Evolutionary conservation across 2,329 filamentous ascomycete species (phyloP).

Genomic region (Teratosphaeria nubilosa): DNA sequence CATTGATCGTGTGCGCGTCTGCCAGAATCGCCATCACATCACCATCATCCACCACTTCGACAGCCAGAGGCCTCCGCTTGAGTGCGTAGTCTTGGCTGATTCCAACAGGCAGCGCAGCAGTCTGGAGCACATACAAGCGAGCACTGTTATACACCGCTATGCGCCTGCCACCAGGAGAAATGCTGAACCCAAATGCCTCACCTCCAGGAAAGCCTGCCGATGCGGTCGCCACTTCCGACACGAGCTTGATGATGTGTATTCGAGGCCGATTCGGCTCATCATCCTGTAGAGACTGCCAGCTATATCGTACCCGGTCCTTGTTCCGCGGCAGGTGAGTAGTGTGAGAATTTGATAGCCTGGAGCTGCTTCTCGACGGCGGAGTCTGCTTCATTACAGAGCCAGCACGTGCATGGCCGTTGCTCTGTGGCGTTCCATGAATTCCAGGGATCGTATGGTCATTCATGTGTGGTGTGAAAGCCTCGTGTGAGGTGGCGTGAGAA

Average conservation of each 20-base stretch:
- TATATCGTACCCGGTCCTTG: conserved; percentile 26
- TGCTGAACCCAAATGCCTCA: conserved; percentile 75
- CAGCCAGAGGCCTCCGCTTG: conserved; percentile 61
- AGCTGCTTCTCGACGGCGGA: conserved; percentile 6
- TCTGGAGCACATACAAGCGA: conserved; percentile 68
- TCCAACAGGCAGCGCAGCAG: conserved; percentile 47
- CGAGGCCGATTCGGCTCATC: conserved; percentile 28
- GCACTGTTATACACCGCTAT: conserved; percentile 78
- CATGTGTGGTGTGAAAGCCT: not conserved
- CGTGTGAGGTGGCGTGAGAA: conserved; percentile 5
- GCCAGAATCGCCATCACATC: conserved; percentile 66
- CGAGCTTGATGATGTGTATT: conserved; percentile 56
- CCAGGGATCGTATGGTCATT: not conserved
- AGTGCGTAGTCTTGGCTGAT: conserved; percentile 69
- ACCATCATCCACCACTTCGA: conserved; percentile 69
- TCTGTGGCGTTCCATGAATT: not conserved
- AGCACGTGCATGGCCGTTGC: conserved; percentile 1
- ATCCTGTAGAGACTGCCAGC: conserved; percentile 28
- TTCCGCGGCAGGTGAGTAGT: conserved; percentile 21
- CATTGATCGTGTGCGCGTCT: conserved; percentile 70
- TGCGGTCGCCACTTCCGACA: conserved; percentile 75
- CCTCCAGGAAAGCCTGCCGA: conserved; percentile 53
- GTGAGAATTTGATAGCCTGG: conserved; percentile 4
- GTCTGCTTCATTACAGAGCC: conserved; percentile 4
- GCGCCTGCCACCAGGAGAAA: conserved; percentile 64